Evolutionary conservation across 257 asterid species (phyloP).

Genomic region (Solanum raphanifolium): DNA sequence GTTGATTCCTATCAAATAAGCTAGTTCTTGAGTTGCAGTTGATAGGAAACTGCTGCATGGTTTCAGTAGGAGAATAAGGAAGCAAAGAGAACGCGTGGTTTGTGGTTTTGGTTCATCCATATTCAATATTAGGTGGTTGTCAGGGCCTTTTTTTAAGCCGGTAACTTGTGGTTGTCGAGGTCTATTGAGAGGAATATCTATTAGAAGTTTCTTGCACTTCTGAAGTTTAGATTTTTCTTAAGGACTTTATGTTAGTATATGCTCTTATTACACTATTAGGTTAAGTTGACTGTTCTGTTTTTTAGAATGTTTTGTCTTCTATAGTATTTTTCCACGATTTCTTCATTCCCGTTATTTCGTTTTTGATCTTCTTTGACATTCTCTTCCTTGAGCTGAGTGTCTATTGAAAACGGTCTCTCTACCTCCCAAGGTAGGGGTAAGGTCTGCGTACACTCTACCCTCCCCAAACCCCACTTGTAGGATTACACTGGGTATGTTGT

Average conservation of each 20-base stretch:
- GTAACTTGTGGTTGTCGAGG: background rate
- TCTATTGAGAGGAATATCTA: constrained; percentile 25
- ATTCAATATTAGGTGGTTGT: constrained; percentile 40
- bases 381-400: background rate
- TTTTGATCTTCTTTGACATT: background rate
- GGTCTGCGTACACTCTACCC: background rate
- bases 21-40: background rate
- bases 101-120: constrained; percentile 44
- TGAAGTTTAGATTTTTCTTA: background rate
- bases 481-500: background rate
- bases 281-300: background rate
- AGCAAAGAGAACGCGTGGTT: background rate
- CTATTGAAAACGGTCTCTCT: background rate
- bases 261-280: background rate
- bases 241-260: background rate
- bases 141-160: background rate
- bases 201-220: background rate
- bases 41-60: background rate
- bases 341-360: background rate
- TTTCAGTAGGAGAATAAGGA: background rate
- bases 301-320: background rate
- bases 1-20: background rate
- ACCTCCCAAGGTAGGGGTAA: background rate
- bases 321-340: too few relatives aligned
- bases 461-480: background rate